Evolutionary conservation across 2,329 filamentous ascomycete species (phyloP).

Genomic region (Fusarium beomiforme): DNA sequence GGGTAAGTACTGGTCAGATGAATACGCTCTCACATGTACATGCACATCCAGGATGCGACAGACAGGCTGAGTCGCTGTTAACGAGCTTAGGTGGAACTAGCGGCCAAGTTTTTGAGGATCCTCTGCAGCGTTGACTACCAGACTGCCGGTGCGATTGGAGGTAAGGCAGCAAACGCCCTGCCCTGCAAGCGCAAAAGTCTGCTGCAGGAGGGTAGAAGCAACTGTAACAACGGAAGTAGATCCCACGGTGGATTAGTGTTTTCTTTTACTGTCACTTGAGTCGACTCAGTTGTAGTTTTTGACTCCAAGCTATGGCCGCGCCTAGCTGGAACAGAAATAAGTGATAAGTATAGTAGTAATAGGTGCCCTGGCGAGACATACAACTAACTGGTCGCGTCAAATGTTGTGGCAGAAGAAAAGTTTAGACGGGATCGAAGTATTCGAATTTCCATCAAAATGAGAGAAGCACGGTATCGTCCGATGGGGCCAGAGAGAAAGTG

Average conservation of each 20-base stretch:
- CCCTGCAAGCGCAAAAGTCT: constrained; percentile 22
- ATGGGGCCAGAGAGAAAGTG: constrained; percentile 24
- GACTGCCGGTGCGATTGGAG: constrained; percentile 37
- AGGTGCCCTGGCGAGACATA: not conserved
- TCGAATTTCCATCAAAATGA: constrained; percentile 22
- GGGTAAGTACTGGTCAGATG: constrained; percentile 20
- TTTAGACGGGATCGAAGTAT: not conserved
- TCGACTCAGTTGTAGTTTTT: not conserved
- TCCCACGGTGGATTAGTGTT: not conserved
- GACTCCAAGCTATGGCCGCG: constrained; percentile 1
- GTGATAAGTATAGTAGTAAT: not conserved
- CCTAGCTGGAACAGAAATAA: constrained; percentile 8
- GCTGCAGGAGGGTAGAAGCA: constrained; percentile 27
- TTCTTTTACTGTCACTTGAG: not conserved
- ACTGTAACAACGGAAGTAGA: constrained; percentile 1
- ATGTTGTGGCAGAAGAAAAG: not conserved
- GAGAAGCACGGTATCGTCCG: constrained; percentile 17
- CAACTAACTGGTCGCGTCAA: not conserved
- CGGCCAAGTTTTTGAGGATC: constrained; percentile 31
- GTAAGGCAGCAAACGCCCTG: constrained; percentile 15
- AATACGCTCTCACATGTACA: constrained; percentile 22
- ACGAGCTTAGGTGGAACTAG: constrained; percentile 35
- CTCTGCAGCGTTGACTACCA: constrained; percentile 17
- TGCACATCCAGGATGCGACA: constrained; percentile 30
- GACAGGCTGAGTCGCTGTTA: constrained; percentile 33